Evolutionary conservation across 306 rosid species (phyloP).

Genomic region (Cucurbita maxima): DNA sequence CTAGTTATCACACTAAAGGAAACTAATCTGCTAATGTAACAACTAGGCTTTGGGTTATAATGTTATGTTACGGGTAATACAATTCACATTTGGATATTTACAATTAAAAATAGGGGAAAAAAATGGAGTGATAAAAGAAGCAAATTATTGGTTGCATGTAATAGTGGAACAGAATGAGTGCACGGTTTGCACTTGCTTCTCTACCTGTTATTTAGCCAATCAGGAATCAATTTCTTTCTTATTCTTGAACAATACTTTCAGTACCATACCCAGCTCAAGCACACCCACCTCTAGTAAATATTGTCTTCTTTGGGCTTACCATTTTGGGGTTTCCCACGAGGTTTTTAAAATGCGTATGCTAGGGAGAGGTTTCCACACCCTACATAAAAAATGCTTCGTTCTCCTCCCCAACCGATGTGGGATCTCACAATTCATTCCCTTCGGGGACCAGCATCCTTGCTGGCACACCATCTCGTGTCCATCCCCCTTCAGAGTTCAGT

Average conservation of each 20-base stretch:
- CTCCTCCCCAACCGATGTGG: too few relatives aligned
- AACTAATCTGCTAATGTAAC: not conserved
- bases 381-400: too few relatives aligned
- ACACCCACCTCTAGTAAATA: too few relatives aligned
- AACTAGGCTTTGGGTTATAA: not conserved
- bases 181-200: not conserved
- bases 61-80: not conserved
- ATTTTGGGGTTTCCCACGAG: rapidly evolving
- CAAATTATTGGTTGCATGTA: not conserved
- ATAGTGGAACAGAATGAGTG: not conserved
- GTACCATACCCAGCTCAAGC: too few relatives aligned
- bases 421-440: too few relatives aligned
- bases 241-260: not conserved
- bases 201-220: not conserved
- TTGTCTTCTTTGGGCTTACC: rapidly evolving
- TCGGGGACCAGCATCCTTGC: too few relatives aligned
- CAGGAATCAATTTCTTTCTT: not conserved
- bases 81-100: not conserved
- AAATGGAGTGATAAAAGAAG: not conserved
- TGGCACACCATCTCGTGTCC: too few relatives aligned
- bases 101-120: not conserved
- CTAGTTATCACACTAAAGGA: not conserved
- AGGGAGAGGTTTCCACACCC: too few relatives aligned
- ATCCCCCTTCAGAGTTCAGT: too few relatives aligned
- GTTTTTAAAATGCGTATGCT: too few relatives aligned